Evolutionary conservation across 1,284 basidiomycete species (phyloP).

Genomic region (Inonotus obliquus): DNA sequence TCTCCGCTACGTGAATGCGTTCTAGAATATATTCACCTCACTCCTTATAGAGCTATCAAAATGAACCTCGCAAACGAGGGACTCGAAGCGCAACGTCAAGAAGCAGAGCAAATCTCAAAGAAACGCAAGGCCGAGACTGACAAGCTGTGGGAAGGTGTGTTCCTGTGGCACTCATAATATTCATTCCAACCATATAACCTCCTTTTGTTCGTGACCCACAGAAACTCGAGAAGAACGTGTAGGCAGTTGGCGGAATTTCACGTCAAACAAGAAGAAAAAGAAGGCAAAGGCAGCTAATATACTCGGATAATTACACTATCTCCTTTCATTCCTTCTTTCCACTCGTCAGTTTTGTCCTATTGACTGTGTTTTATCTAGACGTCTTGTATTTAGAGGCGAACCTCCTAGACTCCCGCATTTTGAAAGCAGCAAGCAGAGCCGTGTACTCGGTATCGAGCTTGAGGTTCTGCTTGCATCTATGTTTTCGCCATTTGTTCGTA

Average conservation of each 20-base stretch:
- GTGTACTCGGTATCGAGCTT: too few species aligned
- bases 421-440: too few species aligned
- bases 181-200: not conserved
- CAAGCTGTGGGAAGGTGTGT: conserved; percentile 72
- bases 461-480: too few species aligned
- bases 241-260: conserved; percentile 75
- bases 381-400: not conserved
- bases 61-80: conserved; percentile 85
- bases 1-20: not conserved
- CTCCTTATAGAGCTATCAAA: conserved; percentile 62
- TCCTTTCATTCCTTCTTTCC: not conserved
- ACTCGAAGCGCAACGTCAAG: conserved; percentile 77
- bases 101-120: conserved; percentile 65
- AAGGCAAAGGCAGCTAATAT: conserved; percentile 63
- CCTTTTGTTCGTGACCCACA: conserved; percentile 28
- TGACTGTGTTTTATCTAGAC: not conserved
- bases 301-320: not conserved
- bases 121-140: conserved; percentile 83
- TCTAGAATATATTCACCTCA: conserved; percentile 4
- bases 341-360: not conserved
- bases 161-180: not conserved
- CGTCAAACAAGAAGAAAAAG: conserved; percentile 60
- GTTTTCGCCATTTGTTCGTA: too few species aligned
- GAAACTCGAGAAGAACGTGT: conserved; percentile 74
- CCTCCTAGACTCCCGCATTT: not conserved